phyloP scores from a whole-genome alignment of 768 basidiomycete species.

The Xanthoconium purpureum region DNA sequence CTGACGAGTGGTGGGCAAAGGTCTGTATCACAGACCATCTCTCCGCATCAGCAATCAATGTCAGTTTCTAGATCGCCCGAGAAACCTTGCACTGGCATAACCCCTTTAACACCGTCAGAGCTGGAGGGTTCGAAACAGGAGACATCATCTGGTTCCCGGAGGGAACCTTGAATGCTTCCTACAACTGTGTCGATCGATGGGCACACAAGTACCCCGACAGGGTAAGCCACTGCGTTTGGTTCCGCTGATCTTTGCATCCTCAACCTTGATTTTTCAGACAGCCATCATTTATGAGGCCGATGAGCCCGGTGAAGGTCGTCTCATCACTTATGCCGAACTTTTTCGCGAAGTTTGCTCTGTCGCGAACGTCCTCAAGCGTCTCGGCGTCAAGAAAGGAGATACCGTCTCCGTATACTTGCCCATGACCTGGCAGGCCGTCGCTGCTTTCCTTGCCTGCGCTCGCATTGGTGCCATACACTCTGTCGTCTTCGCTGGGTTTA shows the following conservation, averaged over 20 bases:
- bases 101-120: constrained; percentile 82
- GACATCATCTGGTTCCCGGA: constrained; percentile 97
- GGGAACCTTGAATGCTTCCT: constrained; percentile 86
- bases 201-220: constrained; percentile 86
- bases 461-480: constrained; percentile 96
- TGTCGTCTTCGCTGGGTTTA: constrained; percentile 97
- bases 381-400: constrained; percentile 94
- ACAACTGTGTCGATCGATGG: constrained; percentile 98
- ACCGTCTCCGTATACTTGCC: constrained; percentile 91
- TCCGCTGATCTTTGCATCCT: background rate
- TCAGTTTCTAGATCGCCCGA: constrained; percentile 52
- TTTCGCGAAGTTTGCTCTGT: constrained; percentile 84
- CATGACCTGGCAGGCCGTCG: constrained; percentile 94
- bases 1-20: constrained; percentile 88
- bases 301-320: constrained; percentile 76
- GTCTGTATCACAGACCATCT: constrained; percentile 33
- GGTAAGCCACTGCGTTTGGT: constrained; percentile 35
- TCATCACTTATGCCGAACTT: constrained; percentile 80
- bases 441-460: constrained; percentile 96
- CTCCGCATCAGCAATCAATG: background rate
- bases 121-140: constrained; percentile 79
- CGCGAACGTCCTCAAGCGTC: constrained; percentile 86
- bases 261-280: constrained; percentile 43
- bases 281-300: constrained; percentile 99
- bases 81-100: constrained; percentile 84